A percentile compares a stretch with the other conserved stretches of the same genome.
phyloP scores from a whole-genome alignment of 73 alveolate genomes.

The Paramecium caudatum region DNA sequence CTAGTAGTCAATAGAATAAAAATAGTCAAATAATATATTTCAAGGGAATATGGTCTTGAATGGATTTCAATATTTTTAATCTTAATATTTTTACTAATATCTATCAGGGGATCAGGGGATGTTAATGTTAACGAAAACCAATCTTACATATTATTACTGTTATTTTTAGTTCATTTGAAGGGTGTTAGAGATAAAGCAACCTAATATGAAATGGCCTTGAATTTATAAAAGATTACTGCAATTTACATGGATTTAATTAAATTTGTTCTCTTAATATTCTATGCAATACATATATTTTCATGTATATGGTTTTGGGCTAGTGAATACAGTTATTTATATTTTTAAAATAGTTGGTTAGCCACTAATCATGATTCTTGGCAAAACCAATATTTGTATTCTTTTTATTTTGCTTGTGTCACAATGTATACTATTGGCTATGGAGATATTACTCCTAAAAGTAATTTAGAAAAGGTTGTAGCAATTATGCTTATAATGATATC shows the following conservation, averaged over 20 bases:
- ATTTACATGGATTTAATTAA: background rate
- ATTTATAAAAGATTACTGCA: background rate
- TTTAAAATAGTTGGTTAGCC: slow-evolving; percentile 71
- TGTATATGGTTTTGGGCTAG: slow-evolving; percentile 63
- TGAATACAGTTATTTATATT: background rate
- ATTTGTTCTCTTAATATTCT: slow-evolving; percentile 18
- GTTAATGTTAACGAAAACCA: background rate
- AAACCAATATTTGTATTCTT: slow-evolving; percentile 74
- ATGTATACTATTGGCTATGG: slow-evolving; percentile 88
- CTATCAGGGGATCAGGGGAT: background rate
- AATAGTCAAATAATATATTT: background rate
- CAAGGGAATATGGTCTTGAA: background rate
- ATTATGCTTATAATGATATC: slow-evolving; percentile 82
- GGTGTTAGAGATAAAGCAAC: background rate
- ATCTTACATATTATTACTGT: background rate
- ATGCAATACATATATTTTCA: slow-evolving; percentile 27
- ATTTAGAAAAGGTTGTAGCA: slow-evolving; percentile 72
- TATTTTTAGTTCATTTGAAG: slow-evolving; percentile 25
- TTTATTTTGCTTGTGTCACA: slow-evolving; percentile 84
- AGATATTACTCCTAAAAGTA: slow-evolving; percentile 78
- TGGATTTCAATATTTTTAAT: slow-evolving; percentile 32
- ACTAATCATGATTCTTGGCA: slow-evolving; percentile 46
- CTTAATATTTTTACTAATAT: background rate
- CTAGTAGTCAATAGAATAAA: background rate
- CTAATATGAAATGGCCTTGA: slow-evolving; percentile 45